Evolutionary conservation across 768 basidiomycete species (phyloP).

Genomic region (Cystobasidiopsis lactophilus): DNA sequence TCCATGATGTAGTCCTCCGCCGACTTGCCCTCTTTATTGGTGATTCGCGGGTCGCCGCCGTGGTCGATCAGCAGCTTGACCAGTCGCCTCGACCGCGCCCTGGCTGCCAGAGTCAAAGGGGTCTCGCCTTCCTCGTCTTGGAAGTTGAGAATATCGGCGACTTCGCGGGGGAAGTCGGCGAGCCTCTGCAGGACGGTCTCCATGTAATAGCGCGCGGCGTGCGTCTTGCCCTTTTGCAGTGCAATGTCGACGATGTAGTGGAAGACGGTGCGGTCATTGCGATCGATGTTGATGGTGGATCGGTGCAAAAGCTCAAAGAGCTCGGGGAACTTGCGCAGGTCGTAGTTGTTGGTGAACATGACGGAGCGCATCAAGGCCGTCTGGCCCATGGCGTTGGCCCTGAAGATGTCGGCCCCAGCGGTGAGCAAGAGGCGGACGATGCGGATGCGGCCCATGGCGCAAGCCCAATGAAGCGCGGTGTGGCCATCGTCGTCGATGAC

Average conservation of each 20-base stretch:
- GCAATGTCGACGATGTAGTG: slow-evolving; percentile 96
- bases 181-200: slow-evolving; percentile 75
- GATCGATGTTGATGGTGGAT: slow-evolving; percentile 97
- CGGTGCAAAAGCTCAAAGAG: slow-evolving; percentile 88
- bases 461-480: slow-evolving; percentile 92
- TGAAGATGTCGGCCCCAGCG: slow-evolving; percentile 88
- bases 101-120: slow-evolving; percentile 82
- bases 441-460: slow-evolving; percentile 92
- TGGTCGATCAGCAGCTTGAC: slow-evolving; percentile 91
- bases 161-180: slow-evolving; percentile 77
- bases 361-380: slow-evolving; percentile 95
- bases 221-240: slow-evolving; percentile 90
- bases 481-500: slow-evolving; percentile 96
- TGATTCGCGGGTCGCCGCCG: slow-evolving; percentile 83
- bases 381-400: slow-evolving; percentile 87
- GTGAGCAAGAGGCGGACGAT: slow-evolving; percentile 84
- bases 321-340: slow-evolving; percentile 95
- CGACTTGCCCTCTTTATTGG: slow-evolving; percentile 83
- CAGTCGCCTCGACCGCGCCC: slow-evolving; percentile 81
- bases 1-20: slow-evolving; percentile 98
- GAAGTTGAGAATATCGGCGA: slow-evolving; percentile 96
- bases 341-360: slow-evolving; percentile 99
- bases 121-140: slow-evolving; percentile 99
- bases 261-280: slow-evolving; percentile 88
- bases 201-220: slow-evolving; percentile 97